Evolutionary conservation across 208 protist genomes (phyloP), one percentile per base, ranked within the genome.

Genomic region (Leishmania major): DNA sequence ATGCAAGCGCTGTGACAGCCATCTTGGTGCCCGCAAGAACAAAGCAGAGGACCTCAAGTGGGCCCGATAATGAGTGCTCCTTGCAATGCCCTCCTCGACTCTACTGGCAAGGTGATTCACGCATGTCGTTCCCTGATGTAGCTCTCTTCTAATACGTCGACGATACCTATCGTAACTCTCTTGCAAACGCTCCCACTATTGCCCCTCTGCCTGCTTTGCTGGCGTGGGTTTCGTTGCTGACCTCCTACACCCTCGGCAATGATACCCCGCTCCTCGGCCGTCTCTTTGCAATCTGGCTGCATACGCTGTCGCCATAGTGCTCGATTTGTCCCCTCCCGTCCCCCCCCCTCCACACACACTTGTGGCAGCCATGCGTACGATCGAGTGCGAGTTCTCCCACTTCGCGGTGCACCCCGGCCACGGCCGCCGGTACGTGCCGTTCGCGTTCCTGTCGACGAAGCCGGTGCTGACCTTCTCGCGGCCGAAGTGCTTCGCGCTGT

Each of bases 381-480:
- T 97, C 81, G 94, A 97, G 90, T 98, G 96, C 88, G 92, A 96
- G 88, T 98, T 98, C 89, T 97, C 93, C 74, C 91, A 97, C 90
- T 97, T 96, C 89, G 92, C 93, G 78, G 95, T 98, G 90, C 95
- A 98, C 88, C 96, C 96, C 83, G 96, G 96, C 90, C 96, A 98
- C 88, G 96, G 95, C 87, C 96, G 94, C 85, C 90, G 93, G 83
- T 98, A 98, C 87, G 96, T 98, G 89, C 95, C 96, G 75, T 97
- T 96, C 84, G 93, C 94, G 91, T 96, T 98, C 80, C 90, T 97
- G 85, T 98, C 96, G 78, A 98, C 96, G 87, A 98, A 97, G 94
- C 96, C 96, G 73, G 96, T 98, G 84, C 92, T 98, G 92, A 96
- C 95, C 75, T 98, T 98, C 90, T 86, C 91, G 73, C 89, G 90